Base-by-base conservation (phyloP, 352 stramenopile genomes). In the Phytophthora melonis region DNA sequence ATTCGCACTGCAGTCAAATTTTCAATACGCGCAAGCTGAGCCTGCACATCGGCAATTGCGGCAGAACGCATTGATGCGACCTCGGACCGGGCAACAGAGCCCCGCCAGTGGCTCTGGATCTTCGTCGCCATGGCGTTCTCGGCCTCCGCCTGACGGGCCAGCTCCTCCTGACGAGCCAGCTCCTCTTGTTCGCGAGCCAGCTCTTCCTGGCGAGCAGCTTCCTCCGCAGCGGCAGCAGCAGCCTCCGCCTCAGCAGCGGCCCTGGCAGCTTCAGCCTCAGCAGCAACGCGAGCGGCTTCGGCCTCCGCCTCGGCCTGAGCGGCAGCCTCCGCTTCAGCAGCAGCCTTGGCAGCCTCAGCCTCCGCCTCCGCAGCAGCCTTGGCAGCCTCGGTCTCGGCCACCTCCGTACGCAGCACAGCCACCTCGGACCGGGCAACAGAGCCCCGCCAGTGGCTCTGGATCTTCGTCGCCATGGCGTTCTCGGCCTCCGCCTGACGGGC, bases 31-130 rank as follows among this genome's bases (percentile, higher is more conserved):
- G 59, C 43, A 27, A 77, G 55, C 8, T 73, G 73, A 5, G 54
- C 58, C 21, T 74, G 32, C 3, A 77, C 66, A 34, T 79, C 66
- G 11, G 70, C 58, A 43, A 79, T 78, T 1, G 70, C 77, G 36
- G 36, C 36, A 16, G 36, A 43, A 8, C 30, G 30, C 30, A 34
- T 34, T 34, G 7, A 34, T 10, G 54, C 36, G 55, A 67, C 66
- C 3, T 67, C 25, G 0, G 60, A 39, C n/a, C 63, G 53, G 58
- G 63, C 54, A 14, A 70, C 63, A 5, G 41, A 64, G 10, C 69
- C 74, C 30, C 77, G 71, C 73, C 73, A 83, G 30, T 71, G 68
- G 21, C 68, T 70, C 50, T 83, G 76, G 23, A 83, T 80, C 23
- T 71, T 66, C 19, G 55, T 64, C 8, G 72, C 72, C 59, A 66